Evolutionary conservation across 352 stramenopile species (phyloP).

Genomic region (Thalassiosira livingstoniorum): DNA sequence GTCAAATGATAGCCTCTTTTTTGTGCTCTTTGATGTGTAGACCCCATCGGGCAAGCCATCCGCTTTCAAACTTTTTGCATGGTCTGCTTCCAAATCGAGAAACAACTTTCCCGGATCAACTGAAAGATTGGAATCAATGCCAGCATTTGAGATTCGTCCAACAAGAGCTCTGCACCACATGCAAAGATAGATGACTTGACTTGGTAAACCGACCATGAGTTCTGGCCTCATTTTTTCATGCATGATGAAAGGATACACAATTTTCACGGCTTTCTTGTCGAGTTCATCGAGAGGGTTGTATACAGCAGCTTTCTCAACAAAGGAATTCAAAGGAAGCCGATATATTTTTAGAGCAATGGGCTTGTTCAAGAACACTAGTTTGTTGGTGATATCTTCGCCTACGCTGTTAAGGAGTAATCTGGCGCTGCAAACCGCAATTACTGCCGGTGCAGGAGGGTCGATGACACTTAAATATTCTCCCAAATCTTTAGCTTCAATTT

Average conservation of each 20-base stretch:
- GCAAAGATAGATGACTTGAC: constrained; percentile 11
- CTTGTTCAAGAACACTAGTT: constrained; percentile 49
- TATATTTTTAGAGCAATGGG: constrained; percentile 40
- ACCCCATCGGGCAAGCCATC: too few relatives aligned
- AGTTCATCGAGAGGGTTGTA: constrained; percentile 37
- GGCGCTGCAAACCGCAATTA: constrained; percentile 39
- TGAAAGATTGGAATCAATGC: constrained; percentile 14
- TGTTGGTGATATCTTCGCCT: constrained; percentile 34
- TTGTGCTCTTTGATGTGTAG: neutral
- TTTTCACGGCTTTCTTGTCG: constrained; percentile 22
- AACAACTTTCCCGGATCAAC: constrained; percentile 23
- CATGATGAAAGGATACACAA: constrained; percentile 48
- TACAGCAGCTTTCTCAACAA: constrained; percentile 17
- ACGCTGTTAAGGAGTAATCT: constrained; percentile 38
- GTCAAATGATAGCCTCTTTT: neutral
- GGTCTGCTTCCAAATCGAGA: constrained; percentile 22
- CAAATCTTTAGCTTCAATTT: constrained; percentile 22
- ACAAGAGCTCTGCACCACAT: constrained; percentile 33
- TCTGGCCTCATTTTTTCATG: constrained; percentile 31
- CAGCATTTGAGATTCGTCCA: neutral
- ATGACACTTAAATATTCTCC: constrained; percentile 3
- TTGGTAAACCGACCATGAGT: neutral
- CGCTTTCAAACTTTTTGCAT: neutral
- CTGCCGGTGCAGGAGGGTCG: constrained; percentile 35
- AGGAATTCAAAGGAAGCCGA: constrained; percentile 17